Evolutionary conservation across 2,329 filamentous ascomycete species (phyloP).

Genomic region (Claviceps sp.): DNA sequence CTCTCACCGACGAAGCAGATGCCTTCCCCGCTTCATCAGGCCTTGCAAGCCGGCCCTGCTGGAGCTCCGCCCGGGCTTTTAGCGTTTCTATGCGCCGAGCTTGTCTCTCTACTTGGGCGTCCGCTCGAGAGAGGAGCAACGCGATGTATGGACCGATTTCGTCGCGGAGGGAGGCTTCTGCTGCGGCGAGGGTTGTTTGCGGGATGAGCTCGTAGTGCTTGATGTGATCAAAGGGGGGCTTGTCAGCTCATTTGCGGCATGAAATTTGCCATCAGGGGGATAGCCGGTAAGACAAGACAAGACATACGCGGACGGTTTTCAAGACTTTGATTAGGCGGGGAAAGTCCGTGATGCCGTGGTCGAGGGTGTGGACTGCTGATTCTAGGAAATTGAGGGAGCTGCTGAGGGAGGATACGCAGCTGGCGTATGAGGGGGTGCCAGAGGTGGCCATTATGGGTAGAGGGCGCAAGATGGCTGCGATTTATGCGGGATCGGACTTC

Average conservation of each 20-base stretch:
- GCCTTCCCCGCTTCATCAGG: slow-evolving; percentile 11
- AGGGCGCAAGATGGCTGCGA: neutral
- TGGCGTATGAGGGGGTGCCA: slow-evolving; percentile 30
- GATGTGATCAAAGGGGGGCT: neutral
- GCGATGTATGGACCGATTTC: slow-evolving; percentile 83
- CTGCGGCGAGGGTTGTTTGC: slow-evolving; percentile 66
- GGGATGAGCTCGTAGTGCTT: slow-evolving; percentile 90
- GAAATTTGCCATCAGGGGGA: neutral
- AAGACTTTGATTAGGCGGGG: slow-evolving; percentile 41
- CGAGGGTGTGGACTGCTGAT: slow-evolving; percentile 44
- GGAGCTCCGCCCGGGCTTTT: slow-evolving; percentile 69
- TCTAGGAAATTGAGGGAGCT: slow-evolving; percentile 47
- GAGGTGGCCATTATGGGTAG: slow-evolving; percentile 10
- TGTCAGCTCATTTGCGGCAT: neutral
- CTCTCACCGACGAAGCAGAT: slow-evolving; percentile 6
- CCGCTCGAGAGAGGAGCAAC: slow-evolving; percentile 66
- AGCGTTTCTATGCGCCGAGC: slow-evolving; percentile 72
- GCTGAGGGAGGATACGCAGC: slow-evolving; percentile 47
- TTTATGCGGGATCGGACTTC: neutral
- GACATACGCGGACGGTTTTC: slow-evolving; percentile 41
- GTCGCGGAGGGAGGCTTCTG: slow-evolving; percentile 71
- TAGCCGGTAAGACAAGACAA: too few species aligned
- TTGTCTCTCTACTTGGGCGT: slow-evolving; percentile 69
- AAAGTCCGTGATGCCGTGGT: slow-evolving; percentile 42
- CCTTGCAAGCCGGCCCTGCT: slow-evolving; percentile 51